A percentile compares a stretch with the other conserved stretches of the same genome.
Evolutionary conservation across 345 rosid genomes (phyloP).

Genomic region (Raphanus raphanistrum): DNA sequence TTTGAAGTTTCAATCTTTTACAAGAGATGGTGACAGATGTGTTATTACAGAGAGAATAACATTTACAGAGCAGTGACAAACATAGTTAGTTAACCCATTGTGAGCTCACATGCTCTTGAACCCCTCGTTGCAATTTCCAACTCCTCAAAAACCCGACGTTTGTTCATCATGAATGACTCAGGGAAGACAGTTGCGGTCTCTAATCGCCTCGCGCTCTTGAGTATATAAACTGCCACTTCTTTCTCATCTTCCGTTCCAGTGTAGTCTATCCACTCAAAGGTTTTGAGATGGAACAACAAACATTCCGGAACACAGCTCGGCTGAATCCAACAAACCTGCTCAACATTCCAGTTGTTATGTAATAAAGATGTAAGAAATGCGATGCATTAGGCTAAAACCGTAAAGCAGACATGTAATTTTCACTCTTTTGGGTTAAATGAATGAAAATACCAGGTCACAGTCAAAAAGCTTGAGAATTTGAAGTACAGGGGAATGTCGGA

Average conservation of each 20-base stretch:
- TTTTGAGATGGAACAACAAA: conserved; percentile 12
- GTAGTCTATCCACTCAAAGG: conserved; percentile 12
- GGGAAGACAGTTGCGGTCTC: conserved; percentile 1
- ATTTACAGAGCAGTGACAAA: neutral
- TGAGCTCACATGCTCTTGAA: conserved; percentile 17
- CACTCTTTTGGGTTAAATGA: neutral
- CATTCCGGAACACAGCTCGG: conserved; percentile 13
- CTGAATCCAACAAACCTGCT: neutral
- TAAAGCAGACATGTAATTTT: neutral
- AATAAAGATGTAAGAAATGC: neutral
- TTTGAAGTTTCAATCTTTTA: too few species aligned
- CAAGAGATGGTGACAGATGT: too few species aligned
- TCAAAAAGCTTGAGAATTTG: conserved; percentile 1
- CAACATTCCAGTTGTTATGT: neutral
- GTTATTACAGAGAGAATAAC: too few species aligned
- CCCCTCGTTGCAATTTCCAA: conserved; percentile 11
- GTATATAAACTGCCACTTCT: neutral
- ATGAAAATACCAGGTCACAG: neutral
- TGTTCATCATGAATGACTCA: neutral
- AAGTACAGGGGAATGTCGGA: conserved; percentile 12
- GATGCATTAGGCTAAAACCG: neutral
- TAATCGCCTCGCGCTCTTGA: neutral
- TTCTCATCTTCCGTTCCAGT: neutral
- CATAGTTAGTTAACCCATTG: neutral
- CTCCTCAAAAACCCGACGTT: neutral